phyloP scores from a whole-genome alignment of 2,329 filamentous ascomycete species.

The Aspergillus felis region DNA sequence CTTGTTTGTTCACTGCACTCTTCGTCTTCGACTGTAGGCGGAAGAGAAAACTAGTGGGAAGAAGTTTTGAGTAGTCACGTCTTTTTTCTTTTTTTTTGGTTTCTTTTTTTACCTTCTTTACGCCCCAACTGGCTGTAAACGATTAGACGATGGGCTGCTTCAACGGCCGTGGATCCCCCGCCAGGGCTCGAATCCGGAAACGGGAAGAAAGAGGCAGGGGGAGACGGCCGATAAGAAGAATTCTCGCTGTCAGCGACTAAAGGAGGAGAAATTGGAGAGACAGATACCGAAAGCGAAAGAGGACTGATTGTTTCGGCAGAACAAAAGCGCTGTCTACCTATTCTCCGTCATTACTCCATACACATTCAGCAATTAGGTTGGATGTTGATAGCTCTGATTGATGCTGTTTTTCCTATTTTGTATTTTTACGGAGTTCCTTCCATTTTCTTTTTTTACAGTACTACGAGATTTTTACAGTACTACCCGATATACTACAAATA shows the following conservation, averaged over 20 bases:
- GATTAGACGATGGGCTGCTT: conserved; percentile 1
- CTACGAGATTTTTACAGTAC: too few species aligned
- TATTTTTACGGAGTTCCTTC: too few species aligned
- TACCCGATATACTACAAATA: not conserved
- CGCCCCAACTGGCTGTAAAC: conserved; percentile 9
- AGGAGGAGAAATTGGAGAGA: not conserved
- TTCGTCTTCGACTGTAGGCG: too few species aligned
- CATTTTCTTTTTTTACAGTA: not conserved
- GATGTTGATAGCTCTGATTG: too few species aligned
- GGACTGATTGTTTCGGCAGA: conserved; percentile 1
- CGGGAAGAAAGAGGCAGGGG: conserved; percentile 18
- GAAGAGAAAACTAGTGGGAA: conserved; percentile 3
- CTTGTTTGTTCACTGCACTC: too few species aligned
- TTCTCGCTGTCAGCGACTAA: conserved; percentile 12
- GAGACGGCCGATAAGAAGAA: conserved; percentile 21
- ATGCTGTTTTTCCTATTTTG: too few species aligned
- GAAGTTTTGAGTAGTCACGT: conserved; percentile 14
- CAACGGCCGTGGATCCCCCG: conserved; percentile 32
- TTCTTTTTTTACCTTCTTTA: conserved; percentile 12
- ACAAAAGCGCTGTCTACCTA: conserved; percentile 6
- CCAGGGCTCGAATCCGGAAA: conserved; percentile 33
- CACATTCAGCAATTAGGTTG: too few species aligned
- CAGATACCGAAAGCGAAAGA: conserved; percentile 12
- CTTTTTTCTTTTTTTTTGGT: conserved; percentile 5
- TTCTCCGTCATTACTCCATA: not conserved